Base-by-base conservation (phyloP, 1,284 basidiomycete species). In the Heterobasidion irregulare region DNA sequence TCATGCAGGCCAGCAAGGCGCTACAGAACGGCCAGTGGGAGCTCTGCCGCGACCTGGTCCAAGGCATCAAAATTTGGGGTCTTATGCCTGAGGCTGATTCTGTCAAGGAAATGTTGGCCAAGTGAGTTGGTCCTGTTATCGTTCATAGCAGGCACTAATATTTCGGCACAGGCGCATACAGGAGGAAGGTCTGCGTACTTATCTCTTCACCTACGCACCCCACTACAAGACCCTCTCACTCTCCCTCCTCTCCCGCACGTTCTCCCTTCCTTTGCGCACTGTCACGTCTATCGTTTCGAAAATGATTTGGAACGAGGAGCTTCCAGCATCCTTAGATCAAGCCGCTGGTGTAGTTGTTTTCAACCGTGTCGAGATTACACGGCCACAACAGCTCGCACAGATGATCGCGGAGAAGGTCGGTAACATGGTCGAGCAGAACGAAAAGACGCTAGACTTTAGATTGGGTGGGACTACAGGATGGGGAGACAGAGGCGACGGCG, bases 251-350 rank as follows among this genome's bases (percentile, higher is more conserved):
- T 86, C 94, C 6, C 80, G 83, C 56, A 97, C 92, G 2, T 98
- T 99, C 75, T 86, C 86, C 34, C 77, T 99, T 13, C 79, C 92
- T 7, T 71, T 88, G 56, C 81, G 86, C 52, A 75, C 83, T 12
- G 93, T 98, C 8, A 94, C 89, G 6, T 95, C 94, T 26, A 86
- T 98, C 64, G 91, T 98, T 50, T 95, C 92, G 49, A 93, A 94
- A 73, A 98, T 99, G 97, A 98, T 99, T 66, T 98, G 95, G 94
- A 94, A 83, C 64, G 97, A 98, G 68, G 95, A 98, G 69, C 78
- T 99, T 13, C 80, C 91, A 0, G 97, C 96, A 1, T 95, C 93
- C 35, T 77, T 99, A 56, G 97, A 99, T 69, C 92, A 92, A 68
- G 85, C 91, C 16, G 84, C 85, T 53, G 83, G 85, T 54, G 92